Conservation (phyloP, 2,329 filamentous ascomycete genomes). For the Beauveria sp. region DNA sequence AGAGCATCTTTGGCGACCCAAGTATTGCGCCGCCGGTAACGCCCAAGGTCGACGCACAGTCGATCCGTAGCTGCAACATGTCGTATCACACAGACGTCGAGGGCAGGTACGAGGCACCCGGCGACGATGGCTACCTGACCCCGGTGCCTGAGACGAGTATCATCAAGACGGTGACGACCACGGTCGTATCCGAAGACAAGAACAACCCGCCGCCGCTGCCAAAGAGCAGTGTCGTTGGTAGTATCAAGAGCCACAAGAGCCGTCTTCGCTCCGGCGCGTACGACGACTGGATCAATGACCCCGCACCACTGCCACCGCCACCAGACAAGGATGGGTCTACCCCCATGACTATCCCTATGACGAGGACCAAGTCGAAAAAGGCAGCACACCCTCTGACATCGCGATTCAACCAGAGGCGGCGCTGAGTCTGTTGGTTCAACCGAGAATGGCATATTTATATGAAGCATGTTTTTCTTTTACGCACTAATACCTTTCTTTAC, state of each 20-base stretch:
- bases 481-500: no score
- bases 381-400: not conserved
- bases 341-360: not conserved
- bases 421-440: not conserved
- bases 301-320: not conserved
- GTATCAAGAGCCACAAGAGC: not conserved
- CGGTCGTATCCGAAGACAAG: constrained; percentile 1
- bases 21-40: not conserved
- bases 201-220: not conserved
- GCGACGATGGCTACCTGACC: not conserved
- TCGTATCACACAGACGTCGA: not conserved
- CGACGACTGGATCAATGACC: not conserved
- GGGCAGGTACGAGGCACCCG: constrained; percentile 1
- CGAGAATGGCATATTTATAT: not conserved
- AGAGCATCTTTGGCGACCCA: no score
- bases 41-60: not conserved
- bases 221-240: not conserved
- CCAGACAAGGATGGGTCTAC: not conserved
- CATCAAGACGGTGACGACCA: constrained; percentile 8
- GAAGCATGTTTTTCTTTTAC: no score
- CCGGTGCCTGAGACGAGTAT: constrained; percentile 1
- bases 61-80: not conserved
- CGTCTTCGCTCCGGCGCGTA: not conserved
- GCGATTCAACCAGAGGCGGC: not conserved
- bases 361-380: not conserved